Base-by-base conservation (phyloP, 768 basidiomycete species). In the Leucogyrophana mollusca region DNA sequence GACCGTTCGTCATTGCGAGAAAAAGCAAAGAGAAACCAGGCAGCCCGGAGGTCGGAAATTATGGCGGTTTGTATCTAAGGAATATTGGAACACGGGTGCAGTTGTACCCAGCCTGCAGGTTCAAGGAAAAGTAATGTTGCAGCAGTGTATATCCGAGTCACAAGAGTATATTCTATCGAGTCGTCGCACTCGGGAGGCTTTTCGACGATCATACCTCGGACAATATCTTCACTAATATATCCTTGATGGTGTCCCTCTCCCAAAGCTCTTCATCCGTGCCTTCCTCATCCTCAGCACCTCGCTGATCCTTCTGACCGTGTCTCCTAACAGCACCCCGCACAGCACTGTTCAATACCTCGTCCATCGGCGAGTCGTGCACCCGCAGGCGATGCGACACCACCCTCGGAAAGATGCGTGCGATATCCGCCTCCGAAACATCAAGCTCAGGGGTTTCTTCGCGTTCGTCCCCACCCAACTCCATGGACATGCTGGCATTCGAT, bases 331-430 rank as follows among this genome's bases (percentile, higher is more conserved):
- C 85, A 22, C 82, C 79, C 56, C 74, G 82, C 49, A 83, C 60
- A 3, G 78, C 73, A 49, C 86, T 80, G 7, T 79, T 79, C 46
- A 90, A 61, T 3, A 88, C 64, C 59, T 90, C 85, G 47, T 88
- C 85, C 48, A 79, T 71, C 2, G 85, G 85, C 1, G 85, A 80
- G 58, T 82, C 76, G 30, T 87, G 73, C 45, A 88, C 76, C 40
- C 84, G 73, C 49, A 92, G 58, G 9, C 90, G 83, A 66, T 92
- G 90, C 6, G 85, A 83, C 23, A 91, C 74, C 0, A 84, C 80
- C 17, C 86, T 69, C 27, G 86, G 86, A 51, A 87, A 77, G 22
- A 89, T 80, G 48, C 85, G 75, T 46, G 85, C 85, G 51, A 88
- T 73, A 54, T 91, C 85, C 46, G 82, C 82, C 60, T 88, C 85